Evolutionary conservation across 2,329 filamentous ascomycete genomes (phyloP), one percentile per base, ranked within the genome.

Genomic region (Xylariaceae sp.): DNA sequence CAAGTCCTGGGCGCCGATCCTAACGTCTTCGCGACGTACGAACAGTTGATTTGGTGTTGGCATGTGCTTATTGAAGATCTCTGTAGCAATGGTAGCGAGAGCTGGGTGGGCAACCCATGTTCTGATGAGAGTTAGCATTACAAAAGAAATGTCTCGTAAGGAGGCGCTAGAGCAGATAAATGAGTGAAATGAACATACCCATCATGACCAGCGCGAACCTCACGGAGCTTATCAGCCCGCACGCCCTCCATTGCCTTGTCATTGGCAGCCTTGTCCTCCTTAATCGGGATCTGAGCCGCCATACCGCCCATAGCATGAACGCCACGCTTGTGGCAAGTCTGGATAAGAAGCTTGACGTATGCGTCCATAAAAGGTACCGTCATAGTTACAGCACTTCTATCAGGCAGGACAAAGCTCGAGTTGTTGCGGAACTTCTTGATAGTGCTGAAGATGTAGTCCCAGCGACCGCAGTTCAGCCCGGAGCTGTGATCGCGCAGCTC

Each of bases 341-440:
- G 93, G 75, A 99, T 97, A 60, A 99, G 83, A 39, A 97, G 85
- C 75, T 94, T 95, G 67, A 97, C 90, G 67, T 99, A 99, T 45
- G 94, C 84, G 63, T 97, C 83, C 94, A 99, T 97, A 76, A 99
- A 99, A 12, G 94, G 94, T 1, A 93, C 88, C 12, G 92, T 97
- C 94, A 99, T 97, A 63, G 94, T 99, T 50, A 99, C 90, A 55
- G 84, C 81, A 50, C 87, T 87, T 56, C 94, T 89, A 72, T 99
- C 93, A 28, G 94, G 94, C 17, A 99, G 86, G 51, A 97, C 85
- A 69, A 97, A 97, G 75, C 87, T 86, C 65, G 89, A 80, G 79
- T 97, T 94, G 67, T 96, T 85, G 70, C 94, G 90, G 88, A 97
- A 96, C 75, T 96, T 96, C 83, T 99, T 99, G 80, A 99, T 97